These are phyloP conservation scores for Tribonema minus DNA, from an alignment of 108 stramenopile genomes.

Conservation along the genomic window DNA sequence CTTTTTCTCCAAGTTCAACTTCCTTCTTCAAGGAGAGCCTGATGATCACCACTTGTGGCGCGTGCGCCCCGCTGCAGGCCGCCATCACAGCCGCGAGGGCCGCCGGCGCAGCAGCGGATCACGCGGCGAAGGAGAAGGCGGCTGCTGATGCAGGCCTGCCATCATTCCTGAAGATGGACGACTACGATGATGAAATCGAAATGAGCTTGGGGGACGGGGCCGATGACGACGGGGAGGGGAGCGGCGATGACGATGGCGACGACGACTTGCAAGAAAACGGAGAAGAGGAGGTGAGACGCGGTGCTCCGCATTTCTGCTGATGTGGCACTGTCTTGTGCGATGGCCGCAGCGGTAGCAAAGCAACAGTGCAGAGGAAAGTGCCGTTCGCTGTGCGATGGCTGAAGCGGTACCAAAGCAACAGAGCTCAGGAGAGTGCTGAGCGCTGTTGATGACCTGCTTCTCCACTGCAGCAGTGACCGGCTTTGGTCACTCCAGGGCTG, in stretches of 20 bases:
- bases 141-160: constrained; percentile 56
- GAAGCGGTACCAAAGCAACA: too few species aligned
- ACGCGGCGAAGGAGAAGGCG: neutral
- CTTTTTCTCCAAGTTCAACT: neutral
- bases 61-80: neutral
- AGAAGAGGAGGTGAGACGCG: too few species aligned
- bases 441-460: too few species aligned
- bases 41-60: neutral
- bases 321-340: too few species aligned
- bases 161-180: constrained; percentile 64
- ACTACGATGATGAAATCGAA: constrained; percentile 62
- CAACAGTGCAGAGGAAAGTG: too few species aligned
- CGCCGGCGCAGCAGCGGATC: neutral
- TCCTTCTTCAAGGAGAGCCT: neutral
- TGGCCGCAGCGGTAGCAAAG: too few species aligned
- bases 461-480: too few species aligned
- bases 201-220: constrained; percentile 7
- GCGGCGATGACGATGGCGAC: neutral
- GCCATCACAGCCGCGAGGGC: neutral
- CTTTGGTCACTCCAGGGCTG: too few species aligned
- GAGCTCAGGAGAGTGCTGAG: too few species aligned
- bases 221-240: constrained; percentile 1
- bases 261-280: neutral
- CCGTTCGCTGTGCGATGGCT: too few species aligned
- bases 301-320: too few species aligned